Percentiles rank a stretch among this genome's conserved stretches.
These are phyloP conservation scores for Leptographium wingfieldii DNA, from an alignment of 2,329 filamentous ascomycete genomes.

Conservation along the genomic window DNA sequence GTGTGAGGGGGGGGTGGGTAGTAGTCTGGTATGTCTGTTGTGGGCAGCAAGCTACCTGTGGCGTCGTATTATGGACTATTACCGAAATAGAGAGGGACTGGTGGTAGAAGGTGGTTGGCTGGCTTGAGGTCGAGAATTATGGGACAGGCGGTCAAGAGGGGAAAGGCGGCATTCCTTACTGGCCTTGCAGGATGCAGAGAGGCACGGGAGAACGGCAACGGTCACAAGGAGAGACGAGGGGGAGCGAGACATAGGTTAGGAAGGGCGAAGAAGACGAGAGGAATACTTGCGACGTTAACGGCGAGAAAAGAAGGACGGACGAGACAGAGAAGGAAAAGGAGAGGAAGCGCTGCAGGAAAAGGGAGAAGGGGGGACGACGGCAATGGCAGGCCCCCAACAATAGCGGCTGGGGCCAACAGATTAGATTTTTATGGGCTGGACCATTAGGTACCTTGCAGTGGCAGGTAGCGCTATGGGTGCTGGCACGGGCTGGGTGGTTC, in stretches of 20 bases:
- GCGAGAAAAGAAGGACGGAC: background rate
- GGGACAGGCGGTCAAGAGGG: background rate
- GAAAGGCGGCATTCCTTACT: background rate
- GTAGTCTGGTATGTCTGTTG: background rate
- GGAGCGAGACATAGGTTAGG: background rate
- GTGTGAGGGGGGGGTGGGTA: background rate
- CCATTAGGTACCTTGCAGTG: background rate
- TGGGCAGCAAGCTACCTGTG: background rate
- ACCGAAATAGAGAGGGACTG: background rate
- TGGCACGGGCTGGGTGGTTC: background rate
- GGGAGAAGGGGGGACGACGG: background rate
- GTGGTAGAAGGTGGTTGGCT: background rate
- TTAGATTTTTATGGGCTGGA: background rate
- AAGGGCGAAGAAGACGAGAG: background rate
- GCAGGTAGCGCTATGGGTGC: background rate
- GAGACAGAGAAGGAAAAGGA: background rate
- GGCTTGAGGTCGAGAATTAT: background rate
- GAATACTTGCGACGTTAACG: background rate
- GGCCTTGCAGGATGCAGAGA: background rate
- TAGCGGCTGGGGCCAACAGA: background rate
- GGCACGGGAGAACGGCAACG: background rate
- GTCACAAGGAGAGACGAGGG: background rate
- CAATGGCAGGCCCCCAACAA: background rate
- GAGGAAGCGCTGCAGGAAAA: background rate
- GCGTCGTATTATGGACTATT: slow-evolving; percentile 1